phyloP scores from a whole-genome alignment of 768 basidiomycete species.

The Dentipellis sp. region DNA sequence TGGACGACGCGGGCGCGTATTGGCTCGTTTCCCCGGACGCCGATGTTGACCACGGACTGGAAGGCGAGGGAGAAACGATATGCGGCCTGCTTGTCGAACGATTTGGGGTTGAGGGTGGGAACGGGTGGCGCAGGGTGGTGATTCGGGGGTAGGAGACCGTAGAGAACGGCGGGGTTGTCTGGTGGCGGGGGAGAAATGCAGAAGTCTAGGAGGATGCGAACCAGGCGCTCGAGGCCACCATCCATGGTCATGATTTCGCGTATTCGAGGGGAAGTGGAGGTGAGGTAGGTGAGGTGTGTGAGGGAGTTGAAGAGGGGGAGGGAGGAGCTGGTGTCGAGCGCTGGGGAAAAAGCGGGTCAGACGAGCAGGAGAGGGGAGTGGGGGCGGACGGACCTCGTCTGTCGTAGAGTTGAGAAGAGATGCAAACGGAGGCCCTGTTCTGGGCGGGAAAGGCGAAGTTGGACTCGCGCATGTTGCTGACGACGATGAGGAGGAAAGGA shows the following conservation, averaged over 20 bases:
- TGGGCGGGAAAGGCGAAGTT: conserved; percentile 93
- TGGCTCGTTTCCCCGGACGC: conserved; percentile 88
- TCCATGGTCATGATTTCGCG: conserved; percentile 98
- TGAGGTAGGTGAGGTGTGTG: conserved; percentile 92
- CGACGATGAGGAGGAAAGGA: neutral
- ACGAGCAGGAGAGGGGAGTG: conserved; percentile 85
- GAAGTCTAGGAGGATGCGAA: conserved; percentile 84
- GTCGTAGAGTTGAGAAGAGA: conserved; percentile 92
- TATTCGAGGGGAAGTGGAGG: conserved; percentile 94
- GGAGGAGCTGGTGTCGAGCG: conserved; percentile 45
- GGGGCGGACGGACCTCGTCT: conserved; percentile 60
- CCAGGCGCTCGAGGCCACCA: conserved; percentile 92
- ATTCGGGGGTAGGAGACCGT: conserved; percentile 66
- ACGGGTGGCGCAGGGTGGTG: conserved; percentile 43
- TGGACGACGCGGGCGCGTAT: conserved; percentile 90
- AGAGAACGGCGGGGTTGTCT: conserved; percentile 66
- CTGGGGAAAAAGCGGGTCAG: conserved; percentile 66
- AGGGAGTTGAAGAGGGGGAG: conserved; percentile 86
- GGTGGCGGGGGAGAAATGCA: conserved; percentile 77
- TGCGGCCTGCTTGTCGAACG: conserved; percentile 76
- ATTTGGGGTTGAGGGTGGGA: conserved; percentile 57
- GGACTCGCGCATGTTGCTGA: conserved; percentile 76
- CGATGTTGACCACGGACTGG: conserved; percentile 95
- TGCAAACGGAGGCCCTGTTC: conserved; percentile 92
- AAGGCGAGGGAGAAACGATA: conserved; percentile 90